Conservation (phyloP, 192 early-diverging fungal genomes). For the Coemansia umbellata region DNA sequence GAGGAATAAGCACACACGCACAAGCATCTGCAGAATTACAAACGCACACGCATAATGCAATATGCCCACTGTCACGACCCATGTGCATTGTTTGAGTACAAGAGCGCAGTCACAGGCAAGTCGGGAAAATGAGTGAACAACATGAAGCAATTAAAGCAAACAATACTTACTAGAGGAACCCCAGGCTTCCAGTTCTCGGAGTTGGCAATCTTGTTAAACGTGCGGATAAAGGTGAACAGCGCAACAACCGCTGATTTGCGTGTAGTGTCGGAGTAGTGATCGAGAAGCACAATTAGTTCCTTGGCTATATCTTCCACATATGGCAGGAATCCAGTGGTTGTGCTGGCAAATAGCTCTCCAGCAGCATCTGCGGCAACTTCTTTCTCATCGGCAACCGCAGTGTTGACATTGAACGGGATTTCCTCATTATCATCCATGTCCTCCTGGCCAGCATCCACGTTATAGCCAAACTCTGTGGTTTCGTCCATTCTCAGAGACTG, state of each 20-base stretch:
- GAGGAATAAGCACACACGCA: too few relatives aligned
- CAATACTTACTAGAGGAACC: conserved; percentile 58
- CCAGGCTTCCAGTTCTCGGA: conserved; percentile 72
- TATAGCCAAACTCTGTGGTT: conserved; percentile 29
- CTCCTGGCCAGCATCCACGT: conserved; percentile 5
- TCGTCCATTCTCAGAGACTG: conserved; percentile 76
- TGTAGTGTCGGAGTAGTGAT: conserved; percentile 77
- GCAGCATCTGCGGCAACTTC: conserved; percentile 86
- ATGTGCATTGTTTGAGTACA: neutral
- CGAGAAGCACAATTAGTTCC: conserved; percentile 63
- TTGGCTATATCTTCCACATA: conserved; percentile 72
- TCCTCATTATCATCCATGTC: conserved; percentile 61
- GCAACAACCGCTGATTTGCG: conserved; percentile 70
- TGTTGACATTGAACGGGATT: conserved; percentile 60
- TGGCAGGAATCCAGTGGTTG: conserved; percentile 71
- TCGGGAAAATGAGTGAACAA: too few relatives aligned
- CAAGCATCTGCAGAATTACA: too few relatives aligned
- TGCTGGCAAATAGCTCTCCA: conserved; percentile 81
- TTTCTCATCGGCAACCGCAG: conserved; percentile 88
- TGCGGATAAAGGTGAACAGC: conserved; percentile 73
- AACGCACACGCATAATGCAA: neutral
- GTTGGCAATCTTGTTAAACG: conserved; percentile 70
- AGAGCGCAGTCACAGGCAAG: neutral
- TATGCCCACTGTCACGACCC: neutral
- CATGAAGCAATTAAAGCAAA: too few relatives aligned